Conservation (phyloP, 2,329 filamentous ascomycete genomes). For the Botrytis byssoidea region DNA sequence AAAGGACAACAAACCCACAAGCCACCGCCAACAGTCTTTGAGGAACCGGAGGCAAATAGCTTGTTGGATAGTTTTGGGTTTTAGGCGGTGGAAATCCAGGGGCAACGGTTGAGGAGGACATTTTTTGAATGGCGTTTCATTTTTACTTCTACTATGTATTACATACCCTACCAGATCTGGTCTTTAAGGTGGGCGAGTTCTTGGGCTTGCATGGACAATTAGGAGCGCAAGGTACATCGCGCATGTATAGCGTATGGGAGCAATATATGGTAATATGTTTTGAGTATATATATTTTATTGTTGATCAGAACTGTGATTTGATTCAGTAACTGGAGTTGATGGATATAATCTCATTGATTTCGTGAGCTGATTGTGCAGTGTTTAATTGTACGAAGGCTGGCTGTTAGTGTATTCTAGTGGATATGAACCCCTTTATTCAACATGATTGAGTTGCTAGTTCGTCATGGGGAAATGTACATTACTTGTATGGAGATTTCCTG, state of each 20-base stretch:
- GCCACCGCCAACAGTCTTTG: conserved; percentile 72
- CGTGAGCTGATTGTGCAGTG: background rate
- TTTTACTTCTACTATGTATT: background rate
- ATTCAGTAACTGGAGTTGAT: background rate
- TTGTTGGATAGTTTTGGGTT: conserved; percentile 93
- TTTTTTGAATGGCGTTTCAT: background rate
- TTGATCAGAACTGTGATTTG: background rate
- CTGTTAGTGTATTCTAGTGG: background rate
- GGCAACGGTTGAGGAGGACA: background rate
- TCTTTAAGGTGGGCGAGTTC: background rate
- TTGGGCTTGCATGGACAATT: background rate
- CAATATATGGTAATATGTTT: background rate
- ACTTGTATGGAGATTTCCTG: background rate
- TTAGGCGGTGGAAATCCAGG: conserved; percentile 43
- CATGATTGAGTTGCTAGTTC: background rate
- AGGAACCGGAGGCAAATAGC: conserved; percentile 88
- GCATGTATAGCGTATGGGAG: conserved; percentile 3
- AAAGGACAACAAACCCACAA: conserved; percentile 41
- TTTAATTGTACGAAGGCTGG: background rate
- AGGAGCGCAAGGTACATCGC: background rate
- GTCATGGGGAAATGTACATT: background rate
- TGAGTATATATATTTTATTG: background rate
- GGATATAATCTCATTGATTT: background rate
- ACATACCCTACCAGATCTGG: conserved; percentile 4
- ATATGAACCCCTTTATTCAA: background rate